Evolutionary conservation across 2,329 filamentous ascomycete species (phyloP).

Genomic region (Fusarium phyllophilum): DNA sequence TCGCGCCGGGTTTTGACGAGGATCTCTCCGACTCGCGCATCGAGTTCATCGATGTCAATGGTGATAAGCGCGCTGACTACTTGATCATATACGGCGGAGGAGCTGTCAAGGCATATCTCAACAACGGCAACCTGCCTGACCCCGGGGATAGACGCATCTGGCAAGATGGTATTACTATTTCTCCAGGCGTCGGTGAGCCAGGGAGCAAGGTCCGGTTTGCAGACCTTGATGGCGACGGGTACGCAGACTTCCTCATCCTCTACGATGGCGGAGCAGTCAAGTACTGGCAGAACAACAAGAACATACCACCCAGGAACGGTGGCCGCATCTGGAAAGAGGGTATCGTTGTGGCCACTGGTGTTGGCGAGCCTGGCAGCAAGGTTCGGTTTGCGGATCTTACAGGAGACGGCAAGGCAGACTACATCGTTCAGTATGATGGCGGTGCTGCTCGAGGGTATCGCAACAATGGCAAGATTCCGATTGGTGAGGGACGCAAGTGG

Average conservation of each 20-base stretch:
- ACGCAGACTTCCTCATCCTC: conserved; percentile 11
- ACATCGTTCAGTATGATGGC: conserved; percentile 20
- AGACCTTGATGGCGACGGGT: conserved; percentile 27
- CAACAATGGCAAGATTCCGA: conserved; percentile 10
- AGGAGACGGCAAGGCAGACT: conserved; percentile 18
- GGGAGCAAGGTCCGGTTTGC: conserved; percentile 25
- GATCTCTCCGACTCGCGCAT: background rate
- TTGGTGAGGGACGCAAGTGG: conserved; percentile 4
- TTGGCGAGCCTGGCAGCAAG: conserved; percentile 17
- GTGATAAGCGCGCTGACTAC: conserved; percentile 26
- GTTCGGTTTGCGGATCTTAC: conserved; percentile 16
- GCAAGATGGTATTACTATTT: conserved; percentile 1
- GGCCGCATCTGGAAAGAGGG: conserved; percentile 28
- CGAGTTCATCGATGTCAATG: conserved; percentile 26
- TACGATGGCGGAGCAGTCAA: conserved; percentile 22
- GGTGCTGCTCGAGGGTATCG: conserved; percentile 12
- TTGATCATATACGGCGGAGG: conserved; percentile 32
- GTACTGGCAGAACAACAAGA: conserved; percentile 15
- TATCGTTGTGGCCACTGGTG: background rate
- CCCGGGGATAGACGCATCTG: conserved; percentile 2
- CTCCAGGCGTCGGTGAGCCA: conserved; percentile 6
- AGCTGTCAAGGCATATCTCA: conserved; percentile 27
- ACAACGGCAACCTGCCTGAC: background rate
- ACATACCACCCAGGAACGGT: conserved; percentile 4
- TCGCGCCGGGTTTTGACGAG: conserved; percentile 1